These are phyloP conservation scores for Sungouiozyma intestinalis DNA, from an alignment of 805 yeast genomes.

Conservation along the genomic window DNA sequence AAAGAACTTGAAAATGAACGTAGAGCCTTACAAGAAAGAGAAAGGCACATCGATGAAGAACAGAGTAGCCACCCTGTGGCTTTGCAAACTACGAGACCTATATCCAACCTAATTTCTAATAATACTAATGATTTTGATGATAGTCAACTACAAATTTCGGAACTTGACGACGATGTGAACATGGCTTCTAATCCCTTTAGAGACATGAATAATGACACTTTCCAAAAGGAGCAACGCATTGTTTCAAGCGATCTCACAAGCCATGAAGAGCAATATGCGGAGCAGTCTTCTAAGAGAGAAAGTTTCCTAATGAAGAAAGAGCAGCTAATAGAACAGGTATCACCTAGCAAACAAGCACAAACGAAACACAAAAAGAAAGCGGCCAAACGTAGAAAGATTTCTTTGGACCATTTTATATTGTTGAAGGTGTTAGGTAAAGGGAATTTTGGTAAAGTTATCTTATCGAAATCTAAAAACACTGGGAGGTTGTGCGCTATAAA, in stretches of 20 bases:
- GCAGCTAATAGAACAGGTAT: slow-evolving; percentile 3
- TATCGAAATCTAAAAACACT: slow-evolving; percentile 85
- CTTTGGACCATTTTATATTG: slow-evolving; percentile 89
- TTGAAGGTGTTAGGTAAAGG: slow-evolving; percentile 96
- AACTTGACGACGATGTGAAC: slow-evolving; percentile 1
- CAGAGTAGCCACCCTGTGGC: background rate
- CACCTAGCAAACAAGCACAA: slow-evolving; percentile 16
- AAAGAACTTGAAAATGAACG: slow-evolving; percentile 8
- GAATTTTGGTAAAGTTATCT: slow-evolving; percentile 96
- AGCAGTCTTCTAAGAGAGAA: background rate
- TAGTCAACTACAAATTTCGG: background rate
- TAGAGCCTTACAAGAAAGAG: slow-evolving; percentile 1
- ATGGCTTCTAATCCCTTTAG: slow-evolving; percentile 17
- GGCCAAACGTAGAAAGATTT: slow-evolving; percentile 56
- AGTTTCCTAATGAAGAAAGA: background rate
- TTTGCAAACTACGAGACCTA: background rate
- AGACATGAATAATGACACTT: slow-evolving; percentile 16
- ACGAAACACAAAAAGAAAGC: slow-evolving; percentile 19
- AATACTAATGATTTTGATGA: background rate
- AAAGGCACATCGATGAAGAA: background rate
- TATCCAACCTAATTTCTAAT: background rate
- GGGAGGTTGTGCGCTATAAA: slow-evolving; percentile 85
- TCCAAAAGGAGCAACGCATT: slow-evolving; percentile 12
- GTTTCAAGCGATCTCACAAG: slow-evolving; percentile 7
- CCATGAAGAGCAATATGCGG: background rate